These are phyloP conservation scores for Pythium phragmiticola DNA, from an alignment of 352 stramenopile species.

Conservation along the genomic window DNA sequence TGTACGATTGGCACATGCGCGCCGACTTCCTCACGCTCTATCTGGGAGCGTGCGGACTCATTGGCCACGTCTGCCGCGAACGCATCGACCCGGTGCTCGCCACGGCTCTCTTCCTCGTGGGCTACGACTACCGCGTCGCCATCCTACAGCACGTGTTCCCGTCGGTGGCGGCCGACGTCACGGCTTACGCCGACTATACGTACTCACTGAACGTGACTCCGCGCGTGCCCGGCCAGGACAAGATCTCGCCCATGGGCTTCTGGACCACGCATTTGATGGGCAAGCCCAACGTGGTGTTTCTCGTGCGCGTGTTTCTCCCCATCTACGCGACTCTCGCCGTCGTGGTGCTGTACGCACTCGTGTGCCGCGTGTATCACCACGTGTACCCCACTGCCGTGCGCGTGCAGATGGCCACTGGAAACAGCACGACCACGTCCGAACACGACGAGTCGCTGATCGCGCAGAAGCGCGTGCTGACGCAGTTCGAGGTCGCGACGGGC, in stretches of 20 bases:
- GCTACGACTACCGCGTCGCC: constrained; percentile 17
- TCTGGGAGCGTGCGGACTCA: constrained; percentile 18
- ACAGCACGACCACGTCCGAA: constrained; percentile 13
- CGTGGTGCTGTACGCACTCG: constrained; percentile 22
- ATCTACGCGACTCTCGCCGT: constrained; percentile 12
- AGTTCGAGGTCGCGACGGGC: constrained; percentile 33
- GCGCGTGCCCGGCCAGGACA: constrained; percentile 9
- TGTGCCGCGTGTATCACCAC: constrained; percentile 15
- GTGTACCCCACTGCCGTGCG: constrained; percentile 21
- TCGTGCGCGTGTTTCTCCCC: constrained; percentile 2
- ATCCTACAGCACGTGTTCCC: constrained; percentile 10
- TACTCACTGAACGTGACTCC: constrained; percentile 1
- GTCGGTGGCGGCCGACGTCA: background rate
- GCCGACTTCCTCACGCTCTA: constrained; percentile 32
- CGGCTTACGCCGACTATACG: background rate
- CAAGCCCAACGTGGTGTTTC: background rate
- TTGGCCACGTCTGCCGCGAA: constrained; percentile 23
- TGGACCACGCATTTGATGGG: constrained; percentile 17
- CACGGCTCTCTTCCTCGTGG: constrained; percentile 18
- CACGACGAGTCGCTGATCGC: background rate
- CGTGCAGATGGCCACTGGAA: constrained; percentile 6
- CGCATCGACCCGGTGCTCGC: constrained; percentile 30
- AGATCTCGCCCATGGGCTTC: constrained; percentile 29
- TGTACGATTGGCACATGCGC: constrained; percentile 22
- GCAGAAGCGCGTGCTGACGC: constrained; percentile 25